Percentiles rank a stretch among this genome's conserved stretches.
Conservation (phyloP, 345 rosid genomes). For the Salix koriyanagi region DNA sequence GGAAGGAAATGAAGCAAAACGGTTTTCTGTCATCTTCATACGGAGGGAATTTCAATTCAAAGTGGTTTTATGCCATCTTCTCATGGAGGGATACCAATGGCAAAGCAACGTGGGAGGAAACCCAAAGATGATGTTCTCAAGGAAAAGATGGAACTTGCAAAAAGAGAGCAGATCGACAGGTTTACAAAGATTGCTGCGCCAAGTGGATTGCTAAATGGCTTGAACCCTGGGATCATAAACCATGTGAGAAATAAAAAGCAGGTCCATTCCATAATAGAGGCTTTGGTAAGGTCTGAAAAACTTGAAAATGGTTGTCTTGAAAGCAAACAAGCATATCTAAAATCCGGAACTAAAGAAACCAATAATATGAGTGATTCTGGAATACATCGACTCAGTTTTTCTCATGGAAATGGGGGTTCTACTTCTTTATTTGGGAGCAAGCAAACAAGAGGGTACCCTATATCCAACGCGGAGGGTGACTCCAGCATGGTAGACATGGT, state of each 20-base stretch:
- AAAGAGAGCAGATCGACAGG: constrained; percentile 71
- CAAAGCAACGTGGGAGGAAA: constrained; percentile 66
- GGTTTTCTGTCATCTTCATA: constrained; percentile 74
- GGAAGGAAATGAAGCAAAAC: constrained; percentile 88
- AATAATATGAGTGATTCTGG: constrained; percentile 24
- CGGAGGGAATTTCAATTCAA: constrained; percentile 52
- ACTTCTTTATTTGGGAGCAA: constrained; percentile 27
- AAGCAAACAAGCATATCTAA: constrained; percentile 25
- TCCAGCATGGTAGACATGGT: constrained; percentile 33
- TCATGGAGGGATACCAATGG: constrained; percentile 55
- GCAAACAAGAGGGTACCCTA: constrained; percentile 21
- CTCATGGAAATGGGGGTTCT: constrained; percentile 26
- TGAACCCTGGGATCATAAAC: constrained; percentile 92
- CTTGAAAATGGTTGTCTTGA: constrained; percentile 24
- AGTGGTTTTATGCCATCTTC: constrained; percentile 34
- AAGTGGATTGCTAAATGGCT: constrained; percentile 74
- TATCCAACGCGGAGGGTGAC: constrained; percentile 26
- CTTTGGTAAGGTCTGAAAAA: constrained; percentile 60
- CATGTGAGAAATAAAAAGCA: constrained; percentile 84
- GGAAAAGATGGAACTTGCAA: constrained; percentile 68
- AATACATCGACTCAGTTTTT: constrained; percentile 23
- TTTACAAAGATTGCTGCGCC: constrained; percentile 84
- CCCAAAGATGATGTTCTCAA: constrained; percentile 47
- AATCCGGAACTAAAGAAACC: constrained; percentile 31
- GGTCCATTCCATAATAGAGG: constrained; percentile 85